phyloP scores from a whole-genome alignment of 345 rosid species.

The Rhodomyrtus tomentosa region DNA sequence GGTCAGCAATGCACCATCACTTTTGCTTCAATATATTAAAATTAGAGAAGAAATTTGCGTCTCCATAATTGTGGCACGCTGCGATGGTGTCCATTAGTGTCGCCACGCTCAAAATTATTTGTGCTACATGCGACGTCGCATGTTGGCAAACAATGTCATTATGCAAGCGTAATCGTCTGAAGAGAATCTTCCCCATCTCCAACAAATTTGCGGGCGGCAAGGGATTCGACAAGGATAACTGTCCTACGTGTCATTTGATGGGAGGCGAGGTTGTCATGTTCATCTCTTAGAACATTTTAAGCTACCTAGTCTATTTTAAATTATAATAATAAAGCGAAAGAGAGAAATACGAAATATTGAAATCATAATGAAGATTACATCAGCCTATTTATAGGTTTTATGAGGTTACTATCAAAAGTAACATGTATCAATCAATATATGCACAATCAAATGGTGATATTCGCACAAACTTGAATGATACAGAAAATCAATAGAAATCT shows the following conservation, averaged over 20 bases:
- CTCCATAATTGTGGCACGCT: background rate
- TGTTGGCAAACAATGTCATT: background rate
- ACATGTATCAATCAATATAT: no score
- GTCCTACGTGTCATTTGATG: background rate
- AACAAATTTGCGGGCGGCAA: background rate
- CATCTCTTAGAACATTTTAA: background rate
- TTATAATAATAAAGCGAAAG: no score
- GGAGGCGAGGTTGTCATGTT: background rate
- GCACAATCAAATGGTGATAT: no score
- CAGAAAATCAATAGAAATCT: no score
- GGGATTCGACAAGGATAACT: no score
- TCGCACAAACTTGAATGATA: no score
- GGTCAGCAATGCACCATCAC: constrained; percentile 10
- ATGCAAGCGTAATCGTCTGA: background rate
- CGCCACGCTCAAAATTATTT: background rate
- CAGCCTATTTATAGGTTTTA: no score
- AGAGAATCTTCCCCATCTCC: background rate
- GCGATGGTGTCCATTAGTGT: background rate
- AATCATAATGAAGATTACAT: no score
- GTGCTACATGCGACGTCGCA: background rate
- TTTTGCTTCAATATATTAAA: background rate
- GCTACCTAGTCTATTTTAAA: background rate
- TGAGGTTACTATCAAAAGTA: no score
- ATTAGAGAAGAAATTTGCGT: background rate
- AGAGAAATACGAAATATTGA: no score